These are phyloP conservation scores for Diaporthe nobilis DNA, from an alignment of 2,329 filamentous ascomycete genomes.

Conservation along the genomic window DNA sequence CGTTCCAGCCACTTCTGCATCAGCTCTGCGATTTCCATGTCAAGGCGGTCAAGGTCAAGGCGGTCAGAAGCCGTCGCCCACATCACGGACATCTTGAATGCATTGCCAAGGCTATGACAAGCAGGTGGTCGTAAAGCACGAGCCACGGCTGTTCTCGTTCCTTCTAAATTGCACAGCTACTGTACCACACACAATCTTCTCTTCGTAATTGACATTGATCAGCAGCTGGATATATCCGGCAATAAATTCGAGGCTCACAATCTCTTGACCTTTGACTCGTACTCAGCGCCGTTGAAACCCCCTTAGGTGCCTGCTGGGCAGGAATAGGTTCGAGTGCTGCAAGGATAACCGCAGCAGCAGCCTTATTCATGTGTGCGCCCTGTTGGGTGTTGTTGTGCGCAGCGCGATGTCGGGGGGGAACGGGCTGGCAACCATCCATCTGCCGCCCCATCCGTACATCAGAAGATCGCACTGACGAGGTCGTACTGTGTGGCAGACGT, in stretches of 20 bases:
- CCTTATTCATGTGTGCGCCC: conserved; percentile 13
- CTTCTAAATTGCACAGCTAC: not conserved
- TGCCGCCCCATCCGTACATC: conserved; percentile 22
- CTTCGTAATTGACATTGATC: not conserved
- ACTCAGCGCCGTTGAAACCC: not conserved
- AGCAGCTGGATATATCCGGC: not conserved
- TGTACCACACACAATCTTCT: not conserved
- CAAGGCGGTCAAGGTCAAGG: not conserved
- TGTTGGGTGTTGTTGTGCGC: not conserved
- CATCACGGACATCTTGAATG: not conserved
- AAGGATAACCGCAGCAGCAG: conserved; percentile 17
- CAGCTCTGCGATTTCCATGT: not conserved
- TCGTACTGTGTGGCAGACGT: conserved; percentile 30
- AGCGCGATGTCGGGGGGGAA: conserved; percentile 8
- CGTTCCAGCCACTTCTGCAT: not conserved
- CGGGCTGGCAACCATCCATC: conserved; percentile 4
- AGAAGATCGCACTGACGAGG: conserved; percentile 22
- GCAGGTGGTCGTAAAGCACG: not conserved
- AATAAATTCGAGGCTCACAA: not conserved
- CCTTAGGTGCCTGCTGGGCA: not conserved
- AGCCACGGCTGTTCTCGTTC: not conserved
- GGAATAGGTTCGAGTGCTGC: conserved; percentile 8
- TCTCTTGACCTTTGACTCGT: conserved; percentile 20
- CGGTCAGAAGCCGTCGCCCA: too few species aligned
- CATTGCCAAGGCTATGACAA: not conserved